Evolutionary conservation across 495 filamentous ascomycete species (phyloP).

Genomic region (Neurospora sp.): DNA sequence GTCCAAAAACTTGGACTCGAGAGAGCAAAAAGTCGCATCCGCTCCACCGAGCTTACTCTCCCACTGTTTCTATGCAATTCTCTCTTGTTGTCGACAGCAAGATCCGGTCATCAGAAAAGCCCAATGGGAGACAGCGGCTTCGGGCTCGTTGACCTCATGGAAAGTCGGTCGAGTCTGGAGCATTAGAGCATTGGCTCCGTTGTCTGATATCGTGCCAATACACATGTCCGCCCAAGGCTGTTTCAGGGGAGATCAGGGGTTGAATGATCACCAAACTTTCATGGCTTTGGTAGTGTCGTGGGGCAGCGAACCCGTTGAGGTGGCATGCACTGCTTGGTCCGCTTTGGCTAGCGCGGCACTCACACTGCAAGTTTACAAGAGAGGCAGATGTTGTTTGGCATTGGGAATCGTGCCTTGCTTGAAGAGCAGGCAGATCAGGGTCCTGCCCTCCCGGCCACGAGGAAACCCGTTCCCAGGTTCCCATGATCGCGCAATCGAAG

Average conservation of each 20-base stretch:
- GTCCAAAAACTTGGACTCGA: not conserved
- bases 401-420: not conserved
- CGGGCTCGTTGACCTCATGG: not conserved
- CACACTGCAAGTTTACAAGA: not conserved
- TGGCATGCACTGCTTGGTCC: not conserved
- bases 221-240: not conserved
- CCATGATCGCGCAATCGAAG: not conserved
- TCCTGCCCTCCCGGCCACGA: not conserved
- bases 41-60: not conserved
- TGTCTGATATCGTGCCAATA: not conserved
- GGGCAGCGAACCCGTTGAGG: not conserved
- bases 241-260: not conserved
- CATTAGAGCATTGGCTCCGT: not conserved
- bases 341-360: not conserved
- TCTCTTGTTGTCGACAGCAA: not conserved
- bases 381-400: not conserved
- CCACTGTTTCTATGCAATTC: not conserved
- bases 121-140: not conserved
- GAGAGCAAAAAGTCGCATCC: not conserved
- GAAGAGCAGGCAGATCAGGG: not conserved
- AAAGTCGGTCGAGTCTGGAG: not conserved
- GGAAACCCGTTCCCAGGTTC: not conserved
- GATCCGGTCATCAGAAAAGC: not conserved
- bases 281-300: not conserved
- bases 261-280: not conserved